These are phyloP conservation scores for Dentipellis sp. DNA, from an alignment of 768 basidiomycete species.

Conservation along the genomic window DNA sequence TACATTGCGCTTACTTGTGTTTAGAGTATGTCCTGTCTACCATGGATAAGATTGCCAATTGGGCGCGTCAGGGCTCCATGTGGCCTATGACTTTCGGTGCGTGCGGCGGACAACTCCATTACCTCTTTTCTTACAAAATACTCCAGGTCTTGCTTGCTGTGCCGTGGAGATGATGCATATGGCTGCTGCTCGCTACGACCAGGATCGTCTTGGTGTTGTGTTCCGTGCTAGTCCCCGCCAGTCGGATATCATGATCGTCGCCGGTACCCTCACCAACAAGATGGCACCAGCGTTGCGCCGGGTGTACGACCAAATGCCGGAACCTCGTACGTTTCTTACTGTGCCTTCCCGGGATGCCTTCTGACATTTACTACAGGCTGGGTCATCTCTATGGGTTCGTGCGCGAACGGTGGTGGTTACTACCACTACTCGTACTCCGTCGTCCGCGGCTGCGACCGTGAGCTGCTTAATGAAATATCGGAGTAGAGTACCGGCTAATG, in stretches of 20 bases:
- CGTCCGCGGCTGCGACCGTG: constrained; percentile 95
- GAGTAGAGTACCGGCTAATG: constrained; percentile 6
- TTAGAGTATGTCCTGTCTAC: constrained; percentile 95
- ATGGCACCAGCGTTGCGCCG: constrained; percentile 98
- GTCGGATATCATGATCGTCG: constrained; percentile 98
- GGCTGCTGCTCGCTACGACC: constrained; percentile 98
- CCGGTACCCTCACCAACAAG: constrained; percentile 98
- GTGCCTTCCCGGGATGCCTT: neutral
- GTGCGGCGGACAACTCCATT: constrained; percentile 4
- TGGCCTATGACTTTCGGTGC: constrained; percentile 98
- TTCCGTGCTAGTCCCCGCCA: constrained; percentile 99
- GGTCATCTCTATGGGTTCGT: constrained; percentile 99
- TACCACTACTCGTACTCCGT: constrained; percentile 99
- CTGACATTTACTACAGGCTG: constrained; percentile 47
- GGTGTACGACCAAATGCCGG: constrained; percentile 98
- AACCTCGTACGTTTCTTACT: constrained; percentile 57
- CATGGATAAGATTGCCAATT: constrained; percentile 93
- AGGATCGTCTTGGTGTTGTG: constrained; percentile 93
- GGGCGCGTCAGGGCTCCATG: constrained; percentile 96
- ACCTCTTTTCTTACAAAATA: neutral
- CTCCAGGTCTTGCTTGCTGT: constrained; percentile 90
- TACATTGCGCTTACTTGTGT: neutral
- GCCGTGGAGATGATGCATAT: constrained; percentile 99
- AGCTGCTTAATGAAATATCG: constrained; percentile 19
- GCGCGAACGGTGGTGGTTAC: constrained; percentile 96